Evolutionary conservation across 106 monocot species (phyloP), one percentile per base, ranked within the genome.

Genomic region (Dendrobium officinale): DNA sequence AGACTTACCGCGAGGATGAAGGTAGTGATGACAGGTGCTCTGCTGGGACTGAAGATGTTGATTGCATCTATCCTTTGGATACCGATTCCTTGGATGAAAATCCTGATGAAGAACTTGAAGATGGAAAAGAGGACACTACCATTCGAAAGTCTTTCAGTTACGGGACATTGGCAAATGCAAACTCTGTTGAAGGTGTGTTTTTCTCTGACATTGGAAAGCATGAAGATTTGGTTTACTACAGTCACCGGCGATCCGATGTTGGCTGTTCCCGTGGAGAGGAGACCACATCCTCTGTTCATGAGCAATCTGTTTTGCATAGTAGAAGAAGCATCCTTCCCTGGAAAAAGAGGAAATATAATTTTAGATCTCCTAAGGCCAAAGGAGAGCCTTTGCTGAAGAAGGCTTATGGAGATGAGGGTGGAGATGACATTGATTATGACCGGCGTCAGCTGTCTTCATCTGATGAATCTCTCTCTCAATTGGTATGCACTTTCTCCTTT

Each of bases 61-160:
- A 88, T 67, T 86, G 73, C 55, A 58, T 72, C 20, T 84, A 83
- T 64, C 87, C 89, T 43, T 89, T 86, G 68, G 90, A 92, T 80
- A 84, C 84, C 0, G 93, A 93, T 47, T 96, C 90, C 24, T 48
- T 86, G 13, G 90, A 92, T 80, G 88, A 84, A 51, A 83, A 87
- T 68, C 42, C 67, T 26, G 85, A 87, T 20, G 91, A 85, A 51
- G 89, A 83, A 45, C 11, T 70, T 19, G 86, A 93, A 84, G 85
- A 86, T 16, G 75, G 55, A 2, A 78, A 88, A 73, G 82, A 81
- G 41, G 83, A 84, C 37, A 47, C 83, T 40, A 90, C 45, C 54
- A 85, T 92, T 47, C 79, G 94, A 27, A 97, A 97, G 78, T 97
- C 97, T 40, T 94, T 94, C 80, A 94, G 90, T 79, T 97, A 97